These are phyloP conservation scores for Meredithiella fracta DNA, from an alignment of 2,329 filamentous ascomycete genomes.

Conservation along the genomic window DNA sequence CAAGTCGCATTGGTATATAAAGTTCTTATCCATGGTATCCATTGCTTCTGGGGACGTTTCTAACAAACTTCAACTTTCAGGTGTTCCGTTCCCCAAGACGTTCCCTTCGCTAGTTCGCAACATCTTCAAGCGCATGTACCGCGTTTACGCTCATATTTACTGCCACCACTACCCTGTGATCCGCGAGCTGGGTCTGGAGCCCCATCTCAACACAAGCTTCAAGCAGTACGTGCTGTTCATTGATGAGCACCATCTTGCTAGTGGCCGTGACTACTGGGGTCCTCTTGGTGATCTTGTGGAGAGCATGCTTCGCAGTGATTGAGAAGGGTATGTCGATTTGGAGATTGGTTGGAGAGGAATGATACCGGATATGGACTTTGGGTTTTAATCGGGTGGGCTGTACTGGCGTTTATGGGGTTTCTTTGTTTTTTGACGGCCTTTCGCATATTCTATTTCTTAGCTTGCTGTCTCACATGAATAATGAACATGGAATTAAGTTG, in stretches of 20 bases:
- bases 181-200: slow-evolving; percentile 83
- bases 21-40: not conserved
- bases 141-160: slow-evolving; percentile 98
- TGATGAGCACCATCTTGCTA: slow-evolving; percentile 84
- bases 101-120: slow-evolving; percentile 81
- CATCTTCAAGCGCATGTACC: slow-evolving; percentile 97
- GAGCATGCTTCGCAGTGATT: slow-evolving; percentile 93
- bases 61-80: slow-evolving; percentile 24
- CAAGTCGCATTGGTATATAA: slow-evolving; percentile 64
- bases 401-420: slow-evolving; percentile 1
- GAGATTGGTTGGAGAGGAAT: not conserved
- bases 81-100: slow-evolving; percentile 85
- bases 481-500: not conserved
- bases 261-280: slow-evolving; percentile 93
- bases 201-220: slow-evolving; percentile 97
- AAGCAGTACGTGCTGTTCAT: slow-evolving; percentile 99
- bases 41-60: slow-evolving; percentile 2
- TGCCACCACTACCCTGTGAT: slow-evolving; percentile 98
- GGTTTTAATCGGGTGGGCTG: not conserved
- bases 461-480: not conserved
- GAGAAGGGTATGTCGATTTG: slow-evolving; percentile 5
- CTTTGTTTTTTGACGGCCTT: not conserved
- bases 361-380: slow-evolving; percentile 1
- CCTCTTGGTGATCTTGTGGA: slow-evolving; percentile 90
- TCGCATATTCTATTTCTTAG: not conserved